A percentile compares a stretch with the other conserved stretches of the same genome.
phyloP scores from a whole-genome alignment of 495 filamentous ascomycete genomes.

The Cetradonia linearis region DNA sequence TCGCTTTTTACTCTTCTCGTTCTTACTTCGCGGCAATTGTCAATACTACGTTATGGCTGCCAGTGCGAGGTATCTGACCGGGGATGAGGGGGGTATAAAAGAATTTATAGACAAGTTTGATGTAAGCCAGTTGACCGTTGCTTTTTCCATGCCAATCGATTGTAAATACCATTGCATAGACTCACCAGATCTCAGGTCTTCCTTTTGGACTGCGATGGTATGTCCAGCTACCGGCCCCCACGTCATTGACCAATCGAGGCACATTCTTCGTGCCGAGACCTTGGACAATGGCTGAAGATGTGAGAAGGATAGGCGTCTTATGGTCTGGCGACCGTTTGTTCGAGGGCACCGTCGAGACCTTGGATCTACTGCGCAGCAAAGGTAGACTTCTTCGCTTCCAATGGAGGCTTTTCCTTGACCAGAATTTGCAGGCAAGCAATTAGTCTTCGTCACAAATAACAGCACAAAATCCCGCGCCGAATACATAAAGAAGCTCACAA shows the following conservation, averaged over 20 bases:
- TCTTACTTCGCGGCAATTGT: neutral
- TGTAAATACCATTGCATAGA: neutral
- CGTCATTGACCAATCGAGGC: neutral
- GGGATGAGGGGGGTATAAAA: conserved; percentile 60
- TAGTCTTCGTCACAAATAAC: conserved; percentile 98
- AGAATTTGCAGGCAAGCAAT: conserved; percentile 63
- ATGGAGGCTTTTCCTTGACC: neutral
- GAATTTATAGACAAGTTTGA: conserved; percentile 86
- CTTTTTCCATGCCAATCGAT: neutral
- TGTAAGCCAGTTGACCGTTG: conserved; percentile 45
- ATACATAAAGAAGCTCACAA: conserved; percentile 84
- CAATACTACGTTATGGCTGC: conserved; percentile 10
- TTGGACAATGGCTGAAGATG: conserved; percentile 27
- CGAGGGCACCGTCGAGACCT: conserved; percentile 67
- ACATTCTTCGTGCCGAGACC: neutral
- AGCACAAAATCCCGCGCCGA: conserved; percentile 89
- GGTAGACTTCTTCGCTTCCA: conserved; percentile 40
- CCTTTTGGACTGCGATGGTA: conserved; percentile 95
- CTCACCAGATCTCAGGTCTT: conserved; percentile 53
- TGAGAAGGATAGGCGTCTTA: conserved; percentile 62
- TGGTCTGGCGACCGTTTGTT: conserved; percentile 93
- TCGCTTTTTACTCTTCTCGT: too few relatives aligned
- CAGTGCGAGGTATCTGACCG: conserved; percentile 64
- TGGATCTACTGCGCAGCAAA: conserved; percentile 68
- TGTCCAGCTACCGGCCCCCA: conserved; percentile 22